Evolutionary conservation across 2,329 filamentous ascomycete species (phyloP).

Genomic region (Juglanconis juglandina): DNA sequence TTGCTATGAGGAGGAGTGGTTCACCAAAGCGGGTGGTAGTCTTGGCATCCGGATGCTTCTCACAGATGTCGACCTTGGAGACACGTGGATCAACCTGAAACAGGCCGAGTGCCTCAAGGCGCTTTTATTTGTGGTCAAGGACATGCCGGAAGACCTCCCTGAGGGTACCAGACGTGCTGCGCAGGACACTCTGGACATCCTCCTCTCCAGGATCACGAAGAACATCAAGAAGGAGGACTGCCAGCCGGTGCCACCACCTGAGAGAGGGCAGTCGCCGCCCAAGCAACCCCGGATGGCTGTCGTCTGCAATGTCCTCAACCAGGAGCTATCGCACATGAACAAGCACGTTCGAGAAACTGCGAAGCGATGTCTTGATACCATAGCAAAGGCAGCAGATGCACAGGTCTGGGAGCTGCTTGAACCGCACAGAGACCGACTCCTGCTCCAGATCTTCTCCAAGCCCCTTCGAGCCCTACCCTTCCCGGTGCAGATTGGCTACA

Average conservation of each 20-base stretch:
- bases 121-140: constrained; percentile 96
- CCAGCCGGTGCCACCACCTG: constrained; percentile 32
- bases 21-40: constrained; percentile 90
- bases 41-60: constrained; percentile 85
- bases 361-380: constrained; percentile 73
- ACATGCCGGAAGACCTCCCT: constrained; percentile 91
- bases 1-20: constrained; percentile 98
- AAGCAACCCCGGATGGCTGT: constrained; percentile 63
- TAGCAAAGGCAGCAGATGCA: constrained; percentile 73
- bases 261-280: constrained; percentile 42
- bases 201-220: constrained; percentile 76
- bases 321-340: constrained; percentile 92
- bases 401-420: constrained; percentile 85
- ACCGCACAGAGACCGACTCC: constrained; percentile 82
- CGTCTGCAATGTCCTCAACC: constrained; percentile 80
- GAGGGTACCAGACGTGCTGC: constrained; percentile 82
- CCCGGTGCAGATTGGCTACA: constrained; percentile 93
- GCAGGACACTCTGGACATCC: constrained; percentile 75
- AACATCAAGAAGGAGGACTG: constrained; percentile 77
- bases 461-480: constrained; percentile 90
- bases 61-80: constrained; percentile 79
- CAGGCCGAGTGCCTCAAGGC: constrained; percentile 86
- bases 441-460: constrained; percentile 94
- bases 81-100: constrained; percentile 75
- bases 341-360: constrained; percentile 87